A percentile compares a stretch with the other conserved stretches of the same genome.
Conservation (phyloP, 1,139 yeast species). For the Sugiyamaella neomexicana region DNA sequence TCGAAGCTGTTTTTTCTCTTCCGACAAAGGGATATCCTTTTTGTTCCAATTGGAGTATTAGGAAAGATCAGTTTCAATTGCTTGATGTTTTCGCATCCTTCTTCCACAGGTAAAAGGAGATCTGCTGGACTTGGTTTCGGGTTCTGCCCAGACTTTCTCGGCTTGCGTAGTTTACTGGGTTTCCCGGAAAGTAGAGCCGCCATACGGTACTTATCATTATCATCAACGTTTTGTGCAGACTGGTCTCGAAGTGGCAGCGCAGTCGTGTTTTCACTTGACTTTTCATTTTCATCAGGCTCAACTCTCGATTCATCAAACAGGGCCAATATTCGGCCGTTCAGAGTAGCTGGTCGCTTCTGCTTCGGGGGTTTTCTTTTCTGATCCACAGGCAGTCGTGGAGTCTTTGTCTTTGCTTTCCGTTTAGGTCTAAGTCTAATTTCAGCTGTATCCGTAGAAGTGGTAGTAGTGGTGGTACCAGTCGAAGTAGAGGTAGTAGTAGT, state of each 20-base stretch:
- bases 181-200: constrained; percentile 19
- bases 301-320: not conserved
- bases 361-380: not conserved
- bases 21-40: not conserved
- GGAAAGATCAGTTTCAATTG: constrained; percentile 16
- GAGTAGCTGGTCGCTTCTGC: constrained; percentile 1
- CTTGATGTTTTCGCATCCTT: constrained; percentile 12
- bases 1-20: not conserved
- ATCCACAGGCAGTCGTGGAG: not conserved
- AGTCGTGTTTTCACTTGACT: not conserved
- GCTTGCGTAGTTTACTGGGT: constrained; percentile 14
- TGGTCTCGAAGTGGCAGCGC: not conserved
- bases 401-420: not conserved
- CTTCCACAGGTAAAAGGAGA: constrained; percentile 11
- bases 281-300: not conserved
- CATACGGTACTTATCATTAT: not conserved
- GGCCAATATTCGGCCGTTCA: constrained; percentile 9
- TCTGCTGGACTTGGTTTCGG: constrained; percentile 1
- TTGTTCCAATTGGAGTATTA: not conserved
- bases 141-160: not conserved
- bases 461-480: not conserved
- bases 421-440: not conserved
- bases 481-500: not conserved
- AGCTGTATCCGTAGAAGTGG: not conserved
- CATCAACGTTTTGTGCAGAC: not conserved